A percentile compares a stretch with the other conserved stretches of the same genome.
These are phyloP conservation scores for Russula virescens DNA, from an alignment of 768 basidiomycete genomes.

Conservation along the genomic window DNA sequence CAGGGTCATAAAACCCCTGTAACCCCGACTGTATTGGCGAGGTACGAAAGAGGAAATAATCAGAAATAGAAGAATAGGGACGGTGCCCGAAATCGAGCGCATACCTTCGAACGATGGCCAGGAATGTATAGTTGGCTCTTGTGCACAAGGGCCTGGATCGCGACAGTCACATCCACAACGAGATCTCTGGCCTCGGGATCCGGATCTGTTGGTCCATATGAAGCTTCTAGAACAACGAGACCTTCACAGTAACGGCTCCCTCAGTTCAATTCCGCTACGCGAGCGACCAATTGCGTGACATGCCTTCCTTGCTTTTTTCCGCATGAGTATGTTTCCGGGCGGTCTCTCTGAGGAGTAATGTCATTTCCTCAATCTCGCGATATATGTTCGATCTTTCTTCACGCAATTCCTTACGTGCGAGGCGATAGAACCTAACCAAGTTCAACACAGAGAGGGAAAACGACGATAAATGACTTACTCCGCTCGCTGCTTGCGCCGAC, in stretches of 20 bases:
- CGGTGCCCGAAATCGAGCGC: constrained; percentile 19
- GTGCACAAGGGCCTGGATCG: constrained; percentile 76
- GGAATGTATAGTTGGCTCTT: constrained; percentile 76
- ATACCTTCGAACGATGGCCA: constrained; percentile 68
- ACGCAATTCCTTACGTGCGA: constrained; percentile 53
- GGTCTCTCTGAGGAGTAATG: constrained; percentile 57
- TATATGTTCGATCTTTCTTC: constrained; percentile 60
- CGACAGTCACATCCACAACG: constrained; percentile 69
- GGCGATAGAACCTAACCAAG: constrained; percentile 53
- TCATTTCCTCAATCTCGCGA: constrained; percentile 58
- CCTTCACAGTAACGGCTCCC: constrained; percentile 38
- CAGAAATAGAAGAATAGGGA: background rate
- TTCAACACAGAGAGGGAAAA: constrained; percentile 13
- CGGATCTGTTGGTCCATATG: constrained; percentile 53
- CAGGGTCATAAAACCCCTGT: constrained; percentile 87
- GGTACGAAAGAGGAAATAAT: background rate
- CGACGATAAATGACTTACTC: constrained; percentile 37
- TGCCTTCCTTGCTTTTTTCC: constrained; percentile 67
- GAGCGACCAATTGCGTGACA: constrained; percentile 20
- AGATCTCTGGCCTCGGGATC: constrained; percentile 37
- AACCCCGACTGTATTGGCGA: constrained; percentile 48
- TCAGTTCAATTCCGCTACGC: constrained; percentile 6
- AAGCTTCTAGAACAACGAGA: constrained; percentile 69
- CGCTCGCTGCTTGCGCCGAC: constrained; percentile 46
- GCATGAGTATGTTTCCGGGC: constrained; percentile 56